These are phyloP conservation scores for Monosporozyma yasuniensis DNA, from an alignment of 805 yeast species.

Conservation along the genomic window DNA sequence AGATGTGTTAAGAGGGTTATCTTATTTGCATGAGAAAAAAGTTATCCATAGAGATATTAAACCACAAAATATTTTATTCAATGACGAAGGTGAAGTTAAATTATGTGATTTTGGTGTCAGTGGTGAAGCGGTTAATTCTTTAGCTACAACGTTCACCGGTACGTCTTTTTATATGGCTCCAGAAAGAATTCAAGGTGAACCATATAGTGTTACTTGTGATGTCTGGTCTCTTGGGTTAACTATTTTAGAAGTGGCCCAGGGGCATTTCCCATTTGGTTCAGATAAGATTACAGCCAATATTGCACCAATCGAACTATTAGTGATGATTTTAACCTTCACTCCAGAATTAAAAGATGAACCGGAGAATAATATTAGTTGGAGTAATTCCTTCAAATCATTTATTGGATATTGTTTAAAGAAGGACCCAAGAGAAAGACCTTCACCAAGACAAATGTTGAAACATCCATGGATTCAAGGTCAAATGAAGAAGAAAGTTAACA, in stretches of 20 bases:
- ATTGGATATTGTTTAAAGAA: constrained; percentile 73
- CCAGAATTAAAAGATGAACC: constrained; percentile 77
- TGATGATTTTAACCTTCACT: constrained; percentile 71
- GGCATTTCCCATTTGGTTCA: constrained; percentile 71
- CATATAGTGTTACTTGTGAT: constrained; percentile 90
- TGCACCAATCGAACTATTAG: constrained; percentile 82
- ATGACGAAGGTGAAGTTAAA: constrained; percentile 71
- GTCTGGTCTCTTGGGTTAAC: constrained; percentile 96
- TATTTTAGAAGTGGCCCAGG: constrained; percentile 83
- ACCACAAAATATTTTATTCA: constrained; percentile 85
- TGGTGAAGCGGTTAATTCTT: constrained; percentile 90
- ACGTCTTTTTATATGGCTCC: constrained; percentile 99
- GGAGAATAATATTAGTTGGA: constrained; percentile 68
- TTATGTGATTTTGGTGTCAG: constrained; percentile 96
- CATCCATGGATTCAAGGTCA: constrained; percentile 93
- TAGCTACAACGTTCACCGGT: constrained; percentile 95
- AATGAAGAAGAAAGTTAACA: constrained; percentile 59
- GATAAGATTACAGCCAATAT: constrained; percentile 37
- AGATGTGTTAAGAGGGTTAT: constrained; percentile 72
- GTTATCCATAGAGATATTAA: constrained; percentile 94
- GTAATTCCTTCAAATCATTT: constrained; percentile 73
- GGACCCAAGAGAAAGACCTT: constrained; percentile 71
- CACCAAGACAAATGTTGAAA: constrained; percentile 84
- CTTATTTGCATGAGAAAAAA: constrained; percentile 77
- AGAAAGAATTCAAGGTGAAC: constrained; percentile 90